Evolutionary conservation across 768 basidiomycete genomes (phyloP), one percentile per base, ranked within the genome.

Genomic region (Rhodotorula kratochvilovae): DNA sequence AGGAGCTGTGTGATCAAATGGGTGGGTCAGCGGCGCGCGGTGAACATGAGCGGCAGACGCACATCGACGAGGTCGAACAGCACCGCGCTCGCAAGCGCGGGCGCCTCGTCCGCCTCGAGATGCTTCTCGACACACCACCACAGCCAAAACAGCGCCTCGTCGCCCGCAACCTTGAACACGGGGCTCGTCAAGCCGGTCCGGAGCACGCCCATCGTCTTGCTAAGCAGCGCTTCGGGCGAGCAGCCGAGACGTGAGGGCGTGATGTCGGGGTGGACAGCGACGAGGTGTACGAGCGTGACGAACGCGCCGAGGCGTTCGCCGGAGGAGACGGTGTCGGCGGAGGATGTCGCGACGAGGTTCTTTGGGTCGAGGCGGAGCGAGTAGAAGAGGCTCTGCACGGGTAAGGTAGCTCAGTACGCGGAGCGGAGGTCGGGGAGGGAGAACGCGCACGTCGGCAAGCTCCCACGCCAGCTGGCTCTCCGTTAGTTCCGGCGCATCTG

Each of bases 11-110:
- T 27, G 27, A 6, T 23, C 0, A 31, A 45, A 25, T 11, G 1
- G 53, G 3, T 1, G n/a, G 13, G 19, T n/a, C 21, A 50, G 33
- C 19, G 13, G 19, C 25, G 2, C 1, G 15, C 48, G 6, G 16
- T 21, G 33, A 48, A 36, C 6, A 27, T 19, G 31, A 36, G 0
- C 10, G 4, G 35, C 5, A 15, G 56, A 42, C 65, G 29, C n/a
- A 66, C 65, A 23, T 65, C 55, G 25, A 48, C 29, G 25, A 65
- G 33, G 31, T 56, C 27, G n/a, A 48, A 65, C 3, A 58, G 33
- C 19, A 50, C 31, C 25, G 42, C 36, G 27, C 23, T 16, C n/a
- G 13, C 35, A 6, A 66, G 19, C 43, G 10, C 27, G 7, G 51
- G 19, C 54, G 10, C 25, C 33, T 16, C 25, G 4, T 42, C 31